A percentile compares a stretch with the other conserved stretches of the same genome.
Conservation (phyloP, 345 rosid species). For the Cardamine chenopodiifolia region DNA sequence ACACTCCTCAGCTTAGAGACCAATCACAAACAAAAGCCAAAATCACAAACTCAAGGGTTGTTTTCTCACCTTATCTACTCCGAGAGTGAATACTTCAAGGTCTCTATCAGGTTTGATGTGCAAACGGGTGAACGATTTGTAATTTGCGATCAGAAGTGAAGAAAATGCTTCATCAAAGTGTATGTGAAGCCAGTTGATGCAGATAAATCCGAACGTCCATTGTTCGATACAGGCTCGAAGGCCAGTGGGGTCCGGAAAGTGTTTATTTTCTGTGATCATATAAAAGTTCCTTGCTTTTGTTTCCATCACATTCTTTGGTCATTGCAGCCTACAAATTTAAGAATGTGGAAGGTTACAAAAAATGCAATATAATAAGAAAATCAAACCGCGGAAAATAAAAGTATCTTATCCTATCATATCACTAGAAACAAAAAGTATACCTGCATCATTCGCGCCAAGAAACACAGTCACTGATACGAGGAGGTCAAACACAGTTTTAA, state of each 20-base stretch:
- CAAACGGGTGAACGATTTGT: constrained; percentile 86
- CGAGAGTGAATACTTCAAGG: constrained; percentile 90
- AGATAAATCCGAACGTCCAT: constrained; percentile 86
- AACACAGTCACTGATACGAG: constrained; percentile 90
- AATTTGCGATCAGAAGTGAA: constrained; percentile 91
- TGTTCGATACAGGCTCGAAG: constrained; percentile 91
- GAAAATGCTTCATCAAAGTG: constrained; percentile 98
- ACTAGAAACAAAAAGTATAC: constrained; percentile 40
- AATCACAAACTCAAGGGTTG: background rate
- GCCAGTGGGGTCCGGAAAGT: constrained; percentile 95
- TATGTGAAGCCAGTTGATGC: constrained; percentile 91
- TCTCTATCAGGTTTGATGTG: constrained; percentile 76
- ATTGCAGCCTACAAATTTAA: constrained; percentile 69
- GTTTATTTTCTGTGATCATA: constrained; percentile 88
- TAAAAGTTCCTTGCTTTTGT: constrained; percentile 54
- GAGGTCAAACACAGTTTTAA: constrained; percentile 93
- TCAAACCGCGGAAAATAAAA: background rate
- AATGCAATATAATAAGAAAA: background rate
- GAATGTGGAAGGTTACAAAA: background rate
- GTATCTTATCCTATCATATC: background rate
- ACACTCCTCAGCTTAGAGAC: background rate
- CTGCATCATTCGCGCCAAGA: constrained; percentile 99
- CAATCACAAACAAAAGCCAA: background rate
- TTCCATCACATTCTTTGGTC: constrained; percentile 59
- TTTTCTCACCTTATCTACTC: constrained; percentile 75